phyloP scores from a whole-genome alignment of 2,329 filamentous ascomycete species.

The Colletotrichum australisinense region DNA sequence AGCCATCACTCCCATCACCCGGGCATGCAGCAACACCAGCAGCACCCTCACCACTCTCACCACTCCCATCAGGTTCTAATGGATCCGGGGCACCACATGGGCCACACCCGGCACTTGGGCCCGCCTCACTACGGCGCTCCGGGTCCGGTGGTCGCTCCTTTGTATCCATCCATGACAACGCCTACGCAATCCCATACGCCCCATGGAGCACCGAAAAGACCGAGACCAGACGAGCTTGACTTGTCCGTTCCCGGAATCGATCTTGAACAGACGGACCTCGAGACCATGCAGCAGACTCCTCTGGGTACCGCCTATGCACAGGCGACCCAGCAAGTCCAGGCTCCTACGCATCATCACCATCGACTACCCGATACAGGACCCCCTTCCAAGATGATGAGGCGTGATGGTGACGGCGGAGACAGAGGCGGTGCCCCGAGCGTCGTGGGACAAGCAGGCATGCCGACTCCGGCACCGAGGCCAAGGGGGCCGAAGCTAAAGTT shows the following conservation, averaged over 20 bases:
- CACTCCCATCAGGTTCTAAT: conserved; percentile 59
- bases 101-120: conserved; percentile 61
- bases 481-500: conserved; percentile 94
- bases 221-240: conserved; percentile 69
- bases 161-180: conserved; percentile 63
- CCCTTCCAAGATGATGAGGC: conserved; percentile 74
- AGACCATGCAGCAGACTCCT: conserved; percentile 64
- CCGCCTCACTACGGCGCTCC: conserved; percentile 64
- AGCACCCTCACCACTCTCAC: conserved; percentile 37
- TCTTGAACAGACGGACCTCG: conserved; percentile 66
- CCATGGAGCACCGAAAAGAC: conserved; percentile 57
- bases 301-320: conserved; percentile 65
- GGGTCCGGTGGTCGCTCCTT: conserved; percentile 60
- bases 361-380: conserved; percentile 80
- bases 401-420: conserved; percentile 67
- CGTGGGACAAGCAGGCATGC: conserved; percentile 90
- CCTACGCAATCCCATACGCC: conserved; percentile 48
- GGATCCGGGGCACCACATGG: conserved; percentile 63
- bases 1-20: conserved; percentile 55
- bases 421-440: conserved; percentile 79
- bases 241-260: conserved; percentile 63
- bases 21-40: conserved; percentile 44
- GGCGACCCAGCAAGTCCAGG: conserved; percentile 56
- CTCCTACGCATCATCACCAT: conserved; percentile 82
- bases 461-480: conserved; percentile 81